Evolutionary conservation across 129 eudicot genomes (phyloP).

Genomic region (Smallanthus sonchifolius): DNA sequence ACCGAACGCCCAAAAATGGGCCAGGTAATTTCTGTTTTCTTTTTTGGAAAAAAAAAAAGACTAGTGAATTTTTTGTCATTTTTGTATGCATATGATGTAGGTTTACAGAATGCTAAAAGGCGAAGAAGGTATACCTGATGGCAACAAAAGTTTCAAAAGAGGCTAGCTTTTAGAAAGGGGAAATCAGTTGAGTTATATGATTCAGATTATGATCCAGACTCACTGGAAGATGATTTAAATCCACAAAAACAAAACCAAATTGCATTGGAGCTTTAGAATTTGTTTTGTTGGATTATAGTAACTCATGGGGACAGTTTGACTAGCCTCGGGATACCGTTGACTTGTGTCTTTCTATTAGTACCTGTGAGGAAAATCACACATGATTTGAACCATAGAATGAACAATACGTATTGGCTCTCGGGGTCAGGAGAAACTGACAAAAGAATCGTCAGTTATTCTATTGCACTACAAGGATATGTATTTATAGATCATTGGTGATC

Average conservation of each 20-base stretch:
- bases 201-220: conserved; percentile 39
- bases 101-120: conserved; percentile 64
- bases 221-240: conserved; percentile 30
- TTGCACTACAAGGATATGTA: neutral
- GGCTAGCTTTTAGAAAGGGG: conserved; percentile 53
- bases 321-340: conserved; percentile 5
- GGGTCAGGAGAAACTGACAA: neutral
- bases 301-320: neutral
- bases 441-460: neutral
- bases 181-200: conserved; percentile 38
- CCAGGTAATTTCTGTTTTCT: conserved; percentile 32
- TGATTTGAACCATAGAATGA: conserved; percentile 7
- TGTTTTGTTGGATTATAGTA: neutral
- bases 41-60: neutral
- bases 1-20: conserved; percentile 74
- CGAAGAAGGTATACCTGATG: conserved; percentile 29
- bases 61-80: neutral
- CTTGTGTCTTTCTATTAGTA: conserved; percentile 2
- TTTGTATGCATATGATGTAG: conserved; percentile 36
- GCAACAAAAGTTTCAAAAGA: conserved; percentile 41
- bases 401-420: conserved; percentile 7
- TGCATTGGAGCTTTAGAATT: conserved; percentile 27
- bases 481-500: conserved; percentile 5
- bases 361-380: neutral
- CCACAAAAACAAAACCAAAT: conserved; percentile 44